Base-by-base conservation (phyloP, 768 basidiomycete genomes). In the Russula griseocarnosa region DNA sequence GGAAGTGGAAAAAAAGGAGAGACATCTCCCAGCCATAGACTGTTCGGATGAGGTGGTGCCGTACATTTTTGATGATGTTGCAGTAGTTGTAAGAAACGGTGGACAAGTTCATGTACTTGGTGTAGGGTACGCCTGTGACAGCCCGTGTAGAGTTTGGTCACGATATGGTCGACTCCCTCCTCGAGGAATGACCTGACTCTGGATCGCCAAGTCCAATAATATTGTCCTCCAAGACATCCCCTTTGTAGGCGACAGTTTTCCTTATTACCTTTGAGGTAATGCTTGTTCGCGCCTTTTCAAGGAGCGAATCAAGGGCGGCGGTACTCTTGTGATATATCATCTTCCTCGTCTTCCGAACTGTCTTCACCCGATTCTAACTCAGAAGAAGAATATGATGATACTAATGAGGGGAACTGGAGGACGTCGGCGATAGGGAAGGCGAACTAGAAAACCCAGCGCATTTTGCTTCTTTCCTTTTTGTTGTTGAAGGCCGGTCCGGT, bases 21-120 rank as follows among this genome's bases (percentile, higher is more conserved):
- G 71, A 90, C 88, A 85, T 72, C 88, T 81, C 69, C 74, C 77
- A 5, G 78, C 75, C 20, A 76, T 63, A 11, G 75, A 73, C 3
- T 74, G 69, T 20, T 71, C 70, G 28, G 78, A 75, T 22, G 78
- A 76, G 26, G 72, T 76, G 52, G 80, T 79, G 70, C 73, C 68
- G 24, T 82, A 83, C 86, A 88, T 88, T 74, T 86, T 87, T 3
- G 89, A 90, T 32, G 89, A 90, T 30, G 92, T 98, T 98, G 73
- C 97, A 99, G 74, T 96, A 98, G 79, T 98, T 98, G 81, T 99
- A 98, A 11, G 92, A 90, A 58, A 94, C 92, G 26, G 94, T 96
- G 76, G 97, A 94, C 64, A 86, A 79, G 67, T 74, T 82, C 92
- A 89, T 93, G 74, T 93, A 92, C 81, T 85, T 91, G 65, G 89